A percentile compares a stretch with the other conserved stretches of the same genome.
These are phyloP conservation scores for Aleurites moluccanus DNA, from an alignment of 441 rosid species.

Conservation along the genomic window DNA sequence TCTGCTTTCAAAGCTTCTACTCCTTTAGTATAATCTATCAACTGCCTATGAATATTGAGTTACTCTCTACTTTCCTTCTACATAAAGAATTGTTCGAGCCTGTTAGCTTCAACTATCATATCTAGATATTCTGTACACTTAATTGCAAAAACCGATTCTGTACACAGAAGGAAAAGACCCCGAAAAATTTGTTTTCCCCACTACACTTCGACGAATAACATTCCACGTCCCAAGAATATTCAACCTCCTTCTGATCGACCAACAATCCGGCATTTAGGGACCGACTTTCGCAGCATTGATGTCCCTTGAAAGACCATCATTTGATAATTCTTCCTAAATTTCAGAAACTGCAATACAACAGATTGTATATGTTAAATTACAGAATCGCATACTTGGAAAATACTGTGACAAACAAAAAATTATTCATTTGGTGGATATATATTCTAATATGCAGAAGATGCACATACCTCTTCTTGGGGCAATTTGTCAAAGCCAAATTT, in stretches of 20 bases:
- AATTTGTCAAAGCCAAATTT: slow-evolving; percentile 74
- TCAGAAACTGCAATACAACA: slow-evolving; percentile 44
- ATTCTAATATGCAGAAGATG: background rate
- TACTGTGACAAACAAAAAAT: no score
- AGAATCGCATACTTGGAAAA: no score
- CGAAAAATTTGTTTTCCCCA: slow-evolving; percentile 24
- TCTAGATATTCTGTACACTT: slow-evolving; percentile 15
- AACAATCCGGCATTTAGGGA: slow-evolving; percentile 40
- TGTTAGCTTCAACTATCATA: background rate
- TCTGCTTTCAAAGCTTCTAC: no score
- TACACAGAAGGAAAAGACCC: slow-evolving; percentile 23
- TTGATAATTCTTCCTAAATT: slow-evolving; percentile 58
- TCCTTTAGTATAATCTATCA: background rate
- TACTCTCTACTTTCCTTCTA: slow-evolving; percentile 8
- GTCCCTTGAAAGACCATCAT: slow-evolving; percentile 88
- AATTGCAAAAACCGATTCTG: slow-evolving; percentile 6
- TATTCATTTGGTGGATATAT: background rate
- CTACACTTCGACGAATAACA: background rate
- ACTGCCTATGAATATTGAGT: background rate
- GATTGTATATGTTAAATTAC: background rate
- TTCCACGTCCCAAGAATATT: background rate
- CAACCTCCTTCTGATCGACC: slow-evolving; percentile 32
- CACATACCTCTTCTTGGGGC: slow-evolving; percentile 58
- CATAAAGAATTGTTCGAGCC: slow-evolving; percentile 6
- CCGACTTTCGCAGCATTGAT: slow-evolving; percentile 68